Evolutionary conservation across 768 basidiomycete genomes (phyloP), one percentile per base, ranked within the genome.

Genomic region (Leucosporidium yakuticum): DNA sequence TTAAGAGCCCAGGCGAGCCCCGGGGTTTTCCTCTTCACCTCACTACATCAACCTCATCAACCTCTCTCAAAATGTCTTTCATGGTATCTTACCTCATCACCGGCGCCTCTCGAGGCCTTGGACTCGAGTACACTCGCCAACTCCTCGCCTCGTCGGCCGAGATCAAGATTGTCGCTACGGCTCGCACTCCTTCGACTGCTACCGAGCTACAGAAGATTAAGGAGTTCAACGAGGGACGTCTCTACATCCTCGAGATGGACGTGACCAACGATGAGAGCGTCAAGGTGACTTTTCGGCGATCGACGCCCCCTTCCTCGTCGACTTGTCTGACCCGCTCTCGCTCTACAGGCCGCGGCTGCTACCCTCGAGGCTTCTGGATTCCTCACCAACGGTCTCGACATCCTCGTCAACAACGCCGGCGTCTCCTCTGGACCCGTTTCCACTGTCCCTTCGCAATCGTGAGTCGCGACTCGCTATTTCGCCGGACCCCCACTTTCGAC

Each of bases 201-300:
- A 53, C 56, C 6, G 73, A 66, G 54, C 69, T 78, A 14, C 19
- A 36, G 2, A 60, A 48, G 39, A 56, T 75, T 44, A 62, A 64
- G 20, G 47, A 63, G 63, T 64, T 57, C 23, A 64, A 62, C 29
- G 29, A 63, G 32, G 62, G 61, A 5, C 80, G 81, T 62, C 58
- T 83, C 17, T 76, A 79, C 53, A 56, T 81, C 23, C 14, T 83
- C 39, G 66, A 80, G 62, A 79, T 78, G 8, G 81, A 83, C 68
- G 75, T 82, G 60, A 78, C 75, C 23, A 74, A 81, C 62, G 62
- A 44, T 39, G 51, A 56, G 11, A 69, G 77, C 4, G 64, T 82
- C 56, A 74, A 77, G 73, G 81, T 78, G 54, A 65, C 76, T 47
- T 5, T n/a, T 27, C 23, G 14, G 23, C 9, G 6, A 11, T 29